Evolutionary conservation across 768 basidiomycete species (phyloP), one percentile per base, ranked within the genome.

Genomic region (Clitopilus passeckerianus): DNA sequence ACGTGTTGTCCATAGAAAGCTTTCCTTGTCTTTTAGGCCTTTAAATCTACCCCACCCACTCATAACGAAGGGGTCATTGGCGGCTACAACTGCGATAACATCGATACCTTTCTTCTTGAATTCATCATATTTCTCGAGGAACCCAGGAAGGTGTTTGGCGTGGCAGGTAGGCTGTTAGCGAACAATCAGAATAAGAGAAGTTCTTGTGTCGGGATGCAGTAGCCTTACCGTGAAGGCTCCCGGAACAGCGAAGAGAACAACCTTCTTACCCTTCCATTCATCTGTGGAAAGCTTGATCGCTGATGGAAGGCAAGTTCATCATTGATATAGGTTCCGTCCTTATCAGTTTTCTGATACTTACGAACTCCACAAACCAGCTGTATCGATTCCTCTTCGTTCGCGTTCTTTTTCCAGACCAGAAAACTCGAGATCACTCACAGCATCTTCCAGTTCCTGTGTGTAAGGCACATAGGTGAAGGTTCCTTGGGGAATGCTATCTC

Each of bases 61-160:
- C 74, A 83, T 83, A 59, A 90, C 89, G 70, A 88, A 93, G 8
- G 82, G 78, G 69, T 95, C 93, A 70, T 95, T 95, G 60, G 90
- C 86, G 23, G 87, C 81, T 65, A 89, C 69, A 60, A 95, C 85
- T 59, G 86, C 87, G 62, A 92, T 77, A 53, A 86, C 77, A 63
- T 87, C 83, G 63, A 92, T 79, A 22, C 91, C 93, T 71, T 91
- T 93, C 30, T 80, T 80, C 74, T 85, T 87, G 83, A 91, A 87
- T 66, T 87, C 79, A 43, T 86, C 84, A 72, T 85, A 87, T 60
- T 86, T 84, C 65, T 81, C 67, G 64, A 93, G 76, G 77, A 86
- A 94, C 41, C 81, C 72, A 1, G 84, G 85, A 15, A 86, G 75
- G 65, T 90, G 87, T 72, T 75, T 77, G 35, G 75, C 76, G 60